Evolutionary conservation across 176 grass and related monocot species (phyloP).

Genomic region (Urochloa ruziziensis): DNA sequence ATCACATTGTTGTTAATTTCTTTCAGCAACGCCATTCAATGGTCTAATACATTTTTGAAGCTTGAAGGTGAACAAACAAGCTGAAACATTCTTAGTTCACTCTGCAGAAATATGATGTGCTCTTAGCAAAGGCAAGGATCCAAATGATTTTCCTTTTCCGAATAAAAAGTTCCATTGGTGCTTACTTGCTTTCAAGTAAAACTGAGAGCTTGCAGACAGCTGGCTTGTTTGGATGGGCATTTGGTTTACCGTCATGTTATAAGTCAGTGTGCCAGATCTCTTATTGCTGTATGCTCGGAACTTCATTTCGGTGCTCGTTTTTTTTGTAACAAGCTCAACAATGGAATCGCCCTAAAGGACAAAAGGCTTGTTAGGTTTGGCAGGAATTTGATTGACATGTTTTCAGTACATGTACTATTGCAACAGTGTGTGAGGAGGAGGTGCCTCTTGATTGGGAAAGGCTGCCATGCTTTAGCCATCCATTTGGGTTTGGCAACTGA

Average conservation of each 20-base stretch:
- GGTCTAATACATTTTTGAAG: background rate
- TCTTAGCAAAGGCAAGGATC: slow-evolving; percentile 13
- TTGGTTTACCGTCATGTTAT: slow-evolving; percentile 17
- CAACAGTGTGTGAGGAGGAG: slow-evolving; percentile 47
- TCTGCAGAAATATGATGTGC: background rate
- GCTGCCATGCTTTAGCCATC: slow-evolving; percentile 55
- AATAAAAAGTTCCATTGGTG: background rate
- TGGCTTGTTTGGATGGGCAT: slow-evolving; percentile 33
- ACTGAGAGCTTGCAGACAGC: background rate
- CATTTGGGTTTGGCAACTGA: slow-evolving; percentile 50
- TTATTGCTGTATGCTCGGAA: slow-evolving; percentile 18
- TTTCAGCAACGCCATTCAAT: background rate
- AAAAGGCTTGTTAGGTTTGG: slow-evolving; percentile 27
- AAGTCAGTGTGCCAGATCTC: background rate
- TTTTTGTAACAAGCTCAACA: slow-evolving; percentile 28
- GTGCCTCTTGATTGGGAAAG: slow-evolving; percentile 43
- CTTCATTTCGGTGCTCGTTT: slow-evolving; percentile 22
- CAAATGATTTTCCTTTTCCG: slow-evolving; percentile 2
- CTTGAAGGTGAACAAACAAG: slow-evolving; percentile 7
- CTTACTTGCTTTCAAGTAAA: slow-evolving; percentile 16
- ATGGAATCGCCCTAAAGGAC: slow-evolving; percentile 14
- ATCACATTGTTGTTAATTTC: background rate
- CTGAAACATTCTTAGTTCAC: slow-evolving; percentile 5
- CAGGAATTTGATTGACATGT: slow-evolving; percentile 15
- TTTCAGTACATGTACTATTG: slow-evolving; percentile 31